Percentiles rank a stretch among this genome's conserved stretches.
Evolutionary conservation across 192 early-diverging fungal genomes (phyloP).

Genomic region (Obelidium mucronatum): DNA sequence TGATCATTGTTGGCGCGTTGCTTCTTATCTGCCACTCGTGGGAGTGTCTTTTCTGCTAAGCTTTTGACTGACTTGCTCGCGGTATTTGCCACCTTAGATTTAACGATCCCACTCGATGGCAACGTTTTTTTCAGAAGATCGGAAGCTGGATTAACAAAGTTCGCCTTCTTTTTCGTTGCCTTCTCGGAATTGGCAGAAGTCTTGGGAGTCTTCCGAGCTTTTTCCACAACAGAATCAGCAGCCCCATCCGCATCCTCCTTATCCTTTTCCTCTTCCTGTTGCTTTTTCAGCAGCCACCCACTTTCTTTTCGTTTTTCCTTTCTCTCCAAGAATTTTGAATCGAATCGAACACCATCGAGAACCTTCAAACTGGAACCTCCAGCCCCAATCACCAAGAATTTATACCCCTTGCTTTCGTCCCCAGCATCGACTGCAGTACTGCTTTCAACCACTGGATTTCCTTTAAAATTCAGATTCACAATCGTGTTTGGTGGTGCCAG

Average conservation of each 20-base stretch:
- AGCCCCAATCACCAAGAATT: constrained; percentile 58
- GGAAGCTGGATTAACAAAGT: no score
- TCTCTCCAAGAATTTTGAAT: constrained; percentile 72
- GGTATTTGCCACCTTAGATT: background rate
- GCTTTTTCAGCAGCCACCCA: constrained; percentile 46
- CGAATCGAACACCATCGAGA: constrained; percentile 78
- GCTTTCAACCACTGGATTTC: constrained; percentile 48
- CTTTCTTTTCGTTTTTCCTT: constrained; percentile 67
- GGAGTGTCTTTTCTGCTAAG: background rate
- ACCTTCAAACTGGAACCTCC: constrained; percentile 69
- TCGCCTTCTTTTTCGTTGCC: background rate
- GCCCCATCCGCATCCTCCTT: constrained; percentile 11
- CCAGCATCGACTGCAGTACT: no score
- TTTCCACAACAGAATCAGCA: background rate
- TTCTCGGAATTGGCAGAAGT: background rate
- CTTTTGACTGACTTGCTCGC: no score
- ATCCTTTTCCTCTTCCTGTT: constrained; percentile 47
- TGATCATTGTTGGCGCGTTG: no score
- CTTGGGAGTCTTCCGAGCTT: no score
- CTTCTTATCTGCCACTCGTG: background rate
- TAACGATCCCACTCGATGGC: background rate
- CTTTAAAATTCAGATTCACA: constrained; percentile 75
- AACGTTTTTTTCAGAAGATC: background rate
- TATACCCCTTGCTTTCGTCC: no score
- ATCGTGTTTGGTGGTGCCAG: constrained; percentile 51